Conservation (phyloP, 345 rosid genomes). For the Carallia pectinifolia region DNA sequence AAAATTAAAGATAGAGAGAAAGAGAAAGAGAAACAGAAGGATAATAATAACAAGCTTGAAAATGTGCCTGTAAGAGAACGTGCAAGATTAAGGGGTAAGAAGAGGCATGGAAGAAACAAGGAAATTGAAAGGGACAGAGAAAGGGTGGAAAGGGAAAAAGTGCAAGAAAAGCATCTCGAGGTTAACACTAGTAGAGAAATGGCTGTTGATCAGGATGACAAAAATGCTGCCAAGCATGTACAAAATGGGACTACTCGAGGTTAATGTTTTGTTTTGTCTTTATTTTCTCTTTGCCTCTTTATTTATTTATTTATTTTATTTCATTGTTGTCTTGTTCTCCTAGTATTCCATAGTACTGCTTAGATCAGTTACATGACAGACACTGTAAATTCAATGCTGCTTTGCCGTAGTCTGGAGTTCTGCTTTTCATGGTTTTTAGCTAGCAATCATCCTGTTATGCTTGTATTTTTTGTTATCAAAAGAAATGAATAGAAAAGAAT, state of each 20-base stretch:
- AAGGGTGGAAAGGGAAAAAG: conserved; percentile 57
- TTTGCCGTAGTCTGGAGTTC: not conserved
- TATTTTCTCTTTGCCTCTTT: not conserved
- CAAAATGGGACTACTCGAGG: conserved; percentile 63
- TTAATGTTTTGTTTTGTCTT: conserved; percentile 13
- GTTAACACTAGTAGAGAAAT: conserved; percentile 49
- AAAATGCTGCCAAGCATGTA: conserved; percentile 40
- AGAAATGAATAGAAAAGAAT: too few species aligned
- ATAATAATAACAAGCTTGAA: conserved; percentile 10
- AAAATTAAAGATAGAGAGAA: conserved; percentile 54
- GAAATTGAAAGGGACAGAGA: conserved; percentile 44
- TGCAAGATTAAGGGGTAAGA: not conserved
- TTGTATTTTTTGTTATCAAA: not conserved
- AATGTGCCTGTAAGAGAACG: not conserved
- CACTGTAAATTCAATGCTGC: too few species aligned
- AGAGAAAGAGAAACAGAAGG: conserved; percentile 25
- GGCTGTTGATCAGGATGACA: conserved; percentile 51
- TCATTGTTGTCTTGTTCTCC: not conserved
- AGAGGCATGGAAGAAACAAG: not conserved
- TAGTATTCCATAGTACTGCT: not conserved
- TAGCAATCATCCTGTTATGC: not conserved
- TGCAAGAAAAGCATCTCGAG: conserved; percentile 59
- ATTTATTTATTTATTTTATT: not conserved
- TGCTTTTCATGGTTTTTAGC: not conserved
- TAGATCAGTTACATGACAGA: not conserved